phyloP scores from a whole-genome alignment of 2,329 filamentous ascomycete genomes.

The Fusarium concolor region DNA sequence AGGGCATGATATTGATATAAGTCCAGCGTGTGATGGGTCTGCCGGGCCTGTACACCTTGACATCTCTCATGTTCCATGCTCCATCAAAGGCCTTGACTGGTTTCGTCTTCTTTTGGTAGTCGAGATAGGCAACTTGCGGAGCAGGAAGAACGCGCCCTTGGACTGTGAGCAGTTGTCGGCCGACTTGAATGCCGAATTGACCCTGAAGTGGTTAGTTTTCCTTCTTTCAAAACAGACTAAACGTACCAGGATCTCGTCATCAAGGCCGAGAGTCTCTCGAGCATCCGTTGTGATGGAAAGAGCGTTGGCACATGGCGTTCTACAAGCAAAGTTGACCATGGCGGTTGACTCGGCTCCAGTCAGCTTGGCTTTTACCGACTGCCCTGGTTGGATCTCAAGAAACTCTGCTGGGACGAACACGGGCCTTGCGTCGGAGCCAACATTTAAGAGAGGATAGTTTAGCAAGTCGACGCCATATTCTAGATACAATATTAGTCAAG shows the following conservation, averaged over 20 bases:
- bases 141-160: slow-evolving; percentile 73
- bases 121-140: slow-evolving; percentile 71
- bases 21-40: slow-evolving; percentile 62
- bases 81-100: slow-evolving; percentile 59
- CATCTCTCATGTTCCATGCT: slow-evolving; percentile 75
- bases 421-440: slow-evolving; percentile 68
- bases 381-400: slow-evolving; percentile 72
- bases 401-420: slow-evolving; percentile 75
- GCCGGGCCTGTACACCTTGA: slow-evolving; percentile 67
- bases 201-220: slow-evolving; percentile 30
- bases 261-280: slow-evolving; percentile 68
- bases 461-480: slow-evolving; percentile 53
- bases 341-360: slow-evolving; percentile 68
- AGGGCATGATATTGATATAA: slow-evolving; percentile 56
- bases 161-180: slow-evolving; percentile 75
- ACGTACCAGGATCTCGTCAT: slow-evolving; percentile 56
- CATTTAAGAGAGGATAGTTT: slow-evolving; percentile 72
- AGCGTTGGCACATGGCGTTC: slow-evolving; percentile 74
- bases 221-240: background rate
- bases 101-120: slow-evolving; percentile 34
- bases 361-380: slow-evolving; percentile 71
- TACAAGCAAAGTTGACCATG: slow-evolving; percentile 81
- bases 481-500: slow-evolving; percentile 34
- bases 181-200: slow-evolving; percentile 73
- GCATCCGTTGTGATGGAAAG: slow-evolving; percentile 71